Conservation (phyloP, 176 grass and related monocot species). For the Oryza australiensis region DNA sequence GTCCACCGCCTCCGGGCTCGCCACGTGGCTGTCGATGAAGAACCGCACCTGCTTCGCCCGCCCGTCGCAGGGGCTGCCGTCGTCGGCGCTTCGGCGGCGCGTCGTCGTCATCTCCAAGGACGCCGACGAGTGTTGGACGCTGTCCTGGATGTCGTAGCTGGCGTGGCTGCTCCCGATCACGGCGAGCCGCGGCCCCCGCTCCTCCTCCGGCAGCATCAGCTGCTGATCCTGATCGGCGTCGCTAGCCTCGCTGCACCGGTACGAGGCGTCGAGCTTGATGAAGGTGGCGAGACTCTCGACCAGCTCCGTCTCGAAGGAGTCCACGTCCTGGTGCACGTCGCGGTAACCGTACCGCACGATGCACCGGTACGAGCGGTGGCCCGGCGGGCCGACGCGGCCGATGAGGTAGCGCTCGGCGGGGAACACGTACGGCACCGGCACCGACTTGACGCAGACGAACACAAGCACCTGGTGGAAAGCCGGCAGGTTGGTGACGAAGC, state of each 20-base stretch:
- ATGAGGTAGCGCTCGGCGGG: constrained; percentile 86
- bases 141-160: constrained; percentile 49
- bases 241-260: constrained; percentile 37
- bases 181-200: constrained; percentile 45
- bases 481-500: constrained; percentile 94
- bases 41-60: constrained; percentile 66
- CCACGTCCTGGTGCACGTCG: constrained; percentile 93
- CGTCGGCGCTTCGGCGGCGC: not conserved
- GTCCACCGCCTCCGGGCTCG: constrained; percentile 38
- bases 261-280: constrained; percentile 58
- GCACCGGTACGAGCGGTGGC: constrained; percentile 87
- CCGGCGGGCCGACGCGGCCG: constrained; percentile 78
- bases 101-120: constrained; percentile 36
- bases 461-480: constrained; percentile 87
- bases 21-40: constrained; percentile 58
- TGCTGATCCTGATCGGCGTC: not conserved
- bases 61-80: not conserved
- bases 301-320: constrained; percentile 87
- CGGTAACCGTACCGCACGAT: constrained; percentile 96
- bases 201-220: constrained; percentile 8
- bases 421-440: constrained; percentile 82
- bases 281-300: constrained; percentile 77
- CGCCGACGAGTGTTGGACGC: constrained; percentile 35
- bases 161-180: constrained; percentile 61
- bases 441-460: constrained; percentile 92